These are phyloP conservation scores for Didymosphaeria variabile DNA, from an alignment of 2,329 filamentous ascomycete species.

Conservation along the genomic window DNA sequence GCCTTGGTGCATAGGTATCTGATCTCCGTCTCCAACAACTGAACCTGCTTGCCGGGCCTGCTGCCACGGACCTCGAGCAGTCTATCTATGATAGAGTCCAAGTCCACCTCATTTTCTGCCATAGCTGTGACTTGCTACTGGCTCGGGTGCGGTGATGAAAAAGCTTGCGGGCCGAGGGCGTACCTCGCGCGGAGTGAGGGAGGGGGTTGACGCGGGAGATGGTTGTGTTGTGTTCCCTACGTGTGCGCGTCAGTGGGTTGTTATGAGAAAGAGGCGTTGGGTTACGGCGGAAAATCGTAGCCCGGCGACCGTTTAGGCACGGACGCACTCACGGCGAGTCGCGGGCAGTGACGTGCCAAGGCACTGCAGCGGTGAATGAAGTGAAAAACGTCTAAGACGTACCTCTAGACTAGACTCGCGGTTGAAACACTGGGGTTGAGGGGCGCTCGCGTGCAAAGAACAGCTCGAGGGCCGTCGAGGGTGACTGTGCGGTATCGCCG, in stretches of 20 bases:
- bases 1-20: conserved; percentile 98
- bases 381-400: conserved; percentile 33
- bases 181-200: conserved; percentile 43
- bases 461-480: conserved; percentile 54
- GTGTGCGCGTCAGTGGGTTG: conserved; percentile 31
- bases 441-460: conserved; percentile 41
- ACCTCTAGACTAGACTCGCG: conserved; percentile 42
- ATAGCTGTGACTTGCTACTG: conserved; percentile 61
- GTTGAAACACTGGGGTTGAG: conserved; percentile 28
- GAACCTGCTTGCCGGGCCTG: conserved; percentile 97
- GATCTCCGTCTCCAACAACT: conserved; percentile 95
- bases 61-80: conserved; percentile 97
- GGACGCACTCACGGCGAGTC: conserved; percentile 20
- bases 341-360: conserved; percentile 16
- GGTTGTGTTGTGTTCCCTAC: conserved; percentile 31
- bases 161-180: conserved; percentile 39
- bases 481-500: conserved; percentile 43
- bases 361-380: conserved; percentile 11
- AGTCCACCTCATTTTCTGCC: conserved; percentile 91
- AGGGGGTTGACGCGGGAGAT: conserved; percentile 37
- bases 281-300: conserved; percentile 24
- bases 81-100: conserved; percentile 99
- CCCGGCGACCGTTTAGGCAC: conserved; percentile 24
- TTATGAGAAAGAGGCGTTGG: conserved; percentile 19
- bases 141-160: conserved; percentile 30